Evolutionary conservation across 768 basidiomycete genomes (phyloP).

Genomic region (Goffeauzyma gilvescens): DNA sequence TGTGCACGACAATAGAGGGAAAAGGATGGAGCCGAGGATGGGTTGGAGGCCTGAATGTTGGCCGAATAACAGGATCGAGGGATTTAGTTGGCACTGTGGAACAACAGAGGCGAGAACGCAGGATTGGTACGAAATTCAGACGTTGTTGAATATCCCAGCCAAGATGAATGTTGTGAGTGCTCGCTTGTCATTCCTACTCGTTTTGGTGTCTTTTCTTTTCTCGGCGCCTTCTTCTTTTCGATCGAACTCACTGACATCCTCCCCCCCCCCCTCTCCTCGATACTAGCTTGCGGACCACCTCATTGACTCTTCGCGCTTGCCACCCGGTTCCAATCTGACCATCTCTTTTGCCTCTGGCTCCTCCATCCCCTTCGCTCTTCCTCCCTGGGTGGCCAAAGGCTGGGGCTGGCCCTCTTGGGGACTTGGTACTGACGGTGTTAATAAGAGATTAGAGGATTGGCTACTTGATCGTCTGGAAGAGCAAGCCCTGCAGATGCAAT

Average conservation of each 20-base stretch:
- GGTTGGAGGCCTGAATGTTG: slow-evolving; percentile 68
- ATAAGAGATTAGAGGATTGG: slow-evolving; percentile 55
- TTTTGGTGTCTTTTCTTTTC: too few relatives aligned
- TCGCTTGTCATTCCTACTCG: too few relatives aligned
- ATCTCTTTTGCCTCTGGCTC: slow-evolving; percentile 69
- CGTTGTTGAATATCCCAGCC: slow-evolving; percentile 66
- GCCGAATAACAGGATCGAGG: slow-evolving; percentile 57
- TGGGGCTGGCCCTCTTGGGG: slow-evolving; percentile 62
- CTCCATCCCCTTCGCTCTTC: slow-evolving; percentile 60
- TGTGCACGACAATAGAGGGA: slow-evolving; percentile 30
- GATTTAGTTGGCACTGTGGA: slow-evolving; percentile 50
- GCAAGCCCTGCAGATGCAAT: not conserved
- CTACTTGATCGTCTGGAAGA: slow-evolving; percentile 40
- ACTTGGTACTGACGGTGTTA: slow-evolving; percentile 71
- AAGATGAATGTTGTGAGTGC: slow-evolving; percentile 39
- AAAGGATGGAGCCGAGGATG: slow-evolving; percentile 35
- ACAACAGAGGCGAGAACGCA: slow-evolving; percentile 48
- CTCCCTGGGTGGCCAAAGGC: slow-evolving; percentile 56
- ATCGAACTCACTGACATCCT: slow-evolving; percentile 9
- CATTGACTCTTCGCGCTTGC: not conserved
- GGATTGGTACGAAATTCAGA: slow-evolving; percentile 73
- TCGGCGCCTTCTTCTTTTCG: not conserved
- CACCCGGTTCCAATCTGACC: slow-evolving; percentile 31
- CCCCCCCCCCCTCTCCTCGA: slow-evolving; percentile 27
- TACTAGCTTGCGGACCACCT: slow-evolving; percentile 6